Conservation (phyloP, 2,329 filamentous ascomycete species). For the Tolypocladium inflatum region DNA sequence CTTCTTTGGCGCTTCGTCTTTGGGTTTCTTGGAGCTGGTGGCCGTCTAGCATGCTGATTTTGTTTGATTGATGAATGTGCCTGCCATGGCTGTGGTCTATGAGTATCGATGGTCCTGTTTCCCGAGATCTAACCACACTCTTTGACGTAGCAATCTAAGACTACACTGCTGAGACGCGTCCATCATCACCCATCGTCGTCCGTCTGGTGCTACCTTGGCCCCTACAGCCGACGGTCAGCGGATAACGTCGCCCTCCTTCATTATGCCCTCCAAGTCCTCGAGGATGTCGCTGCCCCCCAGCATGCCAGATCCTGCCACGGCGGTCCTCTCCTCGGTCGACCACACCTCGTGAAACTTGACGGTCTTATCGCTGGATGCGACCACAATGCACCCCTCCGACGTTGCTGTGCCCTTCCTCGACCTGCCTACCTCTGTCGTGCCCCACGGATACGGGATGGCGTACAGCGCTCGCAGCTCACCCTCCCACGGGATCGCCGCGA, state of each 20-base stretch:
- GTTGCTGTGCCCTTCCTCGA: slow-evolving; percentile 12
- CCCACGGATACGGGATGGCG: slow-evolving; percentile 72
- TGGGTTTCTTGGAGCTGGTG: not conserved
- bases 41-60: not conserved
- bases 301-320: slow-evolving; percentile 44
- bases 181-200: not conserved
- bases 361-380: slow-evolving; percentile 84
- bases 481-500: slow-evolving; percentile 78
- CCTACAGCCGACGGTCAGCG: slow-evolving; percentile 33
- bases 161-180: not conserved
- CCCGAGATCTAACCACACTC: not conserved
- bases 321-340: slow-evolving; percentile 52
- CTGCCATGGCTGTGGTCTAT: not conserved
- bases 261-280: slow-evolving; percentile 71
- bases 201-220: no score
- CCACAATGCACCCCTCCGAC: slow-evolving; percentile 60
- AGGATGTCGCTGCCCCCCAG: slow-evolving; percentile 79
- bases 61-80: not conserved
- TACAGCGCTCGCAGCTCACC: slow-evolving; percentile 72
- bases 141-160: not conserved
- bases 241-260: slow-evolving; percentile 63
- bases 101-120: not conserved
- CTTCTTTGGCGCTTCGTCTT: not conserved
- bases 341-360: slow-evolving; percentile 96
- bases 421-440: slow-evolving; percentile 19